Percentiles rank a stretch among this genome's conserved stretches.
Conservation (phyloP, 331 rosid genomes). For the Erythrophleum ivorense region DNA sequence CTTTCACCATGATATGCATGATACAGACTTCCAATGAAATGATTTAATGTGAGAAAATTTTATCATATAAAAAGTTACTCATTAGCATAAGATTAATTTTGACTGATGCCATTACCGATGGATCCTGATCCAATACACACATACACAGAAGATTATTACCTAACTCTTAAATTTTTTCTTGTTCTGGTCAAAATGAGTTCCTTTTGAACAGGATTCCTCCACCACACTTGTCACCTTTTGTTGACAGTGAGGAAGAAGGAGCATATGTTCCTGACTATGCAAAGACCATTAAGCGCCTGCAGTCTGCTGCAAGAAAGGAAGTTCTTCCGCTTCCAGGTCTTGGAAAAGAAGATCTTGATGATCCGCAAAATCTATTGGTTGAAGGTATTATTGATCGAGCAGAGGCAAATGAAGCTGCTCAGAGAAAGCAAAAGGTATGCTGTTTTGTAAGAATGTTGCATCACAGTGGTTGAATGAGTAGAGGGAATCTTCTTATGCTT, state of each 20-base stretch:
- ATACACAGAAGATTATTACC: neutral
- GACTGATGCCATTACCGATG: neutral
- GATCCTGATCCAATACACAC: neutral
- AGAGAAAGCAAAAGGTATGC: constrained; percentile 66
- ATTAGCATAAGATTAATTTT: neutral
- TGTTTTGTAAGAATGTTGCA: neutral
- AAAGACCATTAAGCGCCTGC: constrained; percentile 71
- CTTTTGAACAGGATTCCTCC: constrained; percentile 72
- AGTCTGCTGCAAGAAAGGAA: constrained; percentile 72
- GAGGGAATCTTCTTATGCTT: neutral
- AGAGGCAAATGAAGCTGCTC: constrained; percentile 84
- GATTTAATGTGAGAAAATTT: neutral
- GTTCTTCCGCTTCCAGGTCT: constrained; percentile 79
- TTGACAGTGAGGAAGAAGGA: constrained; percentile 70
- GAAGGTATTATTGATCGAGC: constrained; percentile 81
- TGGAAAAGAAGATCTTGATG: constrained; percentile 73
- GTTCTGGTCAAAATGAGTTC: constrained; percentile 10
- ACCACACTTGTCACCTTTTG: constrained; percentile 91
- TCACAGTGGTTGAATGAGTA: neutral
- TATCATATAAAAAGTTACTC: neutral
- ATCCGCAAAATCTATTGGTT: constrained; percentile 73
- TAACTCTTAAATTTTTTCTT: neutral
- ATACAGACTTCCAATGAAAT: neutral
- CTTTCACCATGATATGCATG: neutral
- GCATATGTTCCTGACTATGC: constrained; percentile 89